Conservation (phyloP, 2,329 filamentous ascomycete genomes). For the Colletotrichum costaricense region DNA sequence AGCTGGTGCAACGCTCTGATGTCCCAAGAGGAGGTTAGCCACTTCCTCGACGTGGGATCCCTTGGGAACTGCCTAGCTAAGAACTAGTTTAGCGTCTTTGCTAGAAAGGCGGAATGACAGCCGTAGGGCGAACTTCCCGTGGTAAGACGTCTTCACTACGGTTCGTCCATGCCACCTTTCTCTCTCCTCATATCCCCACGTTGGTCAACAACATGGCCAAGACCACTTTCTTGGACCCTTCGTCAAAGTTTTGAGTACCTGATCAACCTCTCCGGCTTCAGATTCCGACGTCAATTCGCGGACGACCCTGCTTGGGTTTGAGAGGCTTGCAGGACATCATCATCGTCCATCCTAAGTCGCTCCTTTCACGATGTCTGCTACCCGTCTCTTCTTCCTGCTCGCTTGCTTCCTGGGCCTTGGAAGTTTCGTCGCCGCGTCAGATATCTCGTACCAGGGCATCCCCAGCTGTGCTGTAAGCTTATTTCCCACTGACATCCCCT, state of each 20-base stretch:
- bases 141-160: not conserved
- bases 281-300: not conserved
- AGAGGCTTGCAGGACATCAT: not conserved
- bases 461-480: constrained; percentile 23
- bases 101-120: not conserved
- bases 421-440: not conserved
- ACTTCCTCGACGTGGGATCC: not conserved
- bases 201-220: not conserved
- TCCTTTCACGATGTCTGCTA: constrained; percentile 10
- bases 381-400: constrained; percentile 13
- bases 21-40: not conserved
- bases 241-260: not conserved
- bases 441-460: not conserved
- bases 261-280: not conserved
- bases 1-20: not conserved
- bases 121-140: not conserved
- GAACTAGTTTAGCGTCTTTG: not conserved
- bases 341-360: not conserved
- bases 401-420: constrained; percentile 14
- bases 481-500: not conserved
- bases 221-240: not conserved
- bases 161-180: not conserved
- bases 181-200: not conserved
- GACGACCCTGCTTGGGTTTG: not conserved
- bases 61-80: not conserved